Base-by-base conservation (phyloP, 2,329 filamentous ascomycete genomes). In the Fusarium sambucinum region DNA sequence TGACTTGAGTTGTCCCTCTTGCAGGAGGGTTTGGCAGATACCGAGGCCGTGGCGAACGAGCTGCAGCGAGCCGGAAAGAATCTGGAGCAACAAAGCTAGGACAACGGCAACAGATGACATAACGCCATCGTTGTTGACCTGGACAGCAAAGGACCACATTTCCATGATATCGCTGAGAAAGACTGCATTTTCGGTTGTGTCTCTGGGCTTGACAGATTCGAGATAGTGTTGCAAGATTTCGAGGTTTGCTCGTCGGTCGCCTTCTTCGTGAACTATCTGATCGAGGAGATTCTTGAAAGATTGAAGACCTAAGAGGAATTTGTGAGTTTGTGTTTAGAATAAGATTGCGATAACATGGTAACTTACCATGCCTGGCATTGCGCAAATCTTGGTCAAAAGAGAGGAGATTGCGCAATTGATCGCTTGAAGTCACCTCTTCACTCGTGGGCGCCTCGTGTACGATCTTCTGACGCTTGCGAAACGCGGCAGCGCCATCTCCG, bases 131-230 rank as follows among this genome's bases (percentile, higher is more conserved):
- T 94, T 91, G 75, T 92, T 93, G 69, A 89, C 88, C 76, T 92
- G 90, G 30, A 89, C 89, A 6, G 92, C 94, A 80, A 92, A 94
- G 47, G 89, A 89, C 95, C 95, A 98, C 61, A 90, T 93, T 73
- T 96, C 92, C 80, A 96, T 92, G 38, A 98, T 81, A 73, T 97
- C 93, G 3, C 86, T 81, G 30, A 98, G 86, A 71, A 90, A 93
- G 25, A 90, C 83, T 9, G 86, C 84, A 57, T 83, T 80, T 56
- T 82, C 78, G 45, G 77, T 75, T 54, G 77, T 75, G 53, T 82
- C 79, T 69, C 79, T 77, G 3, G 86, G 85, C 70, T 83, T 84
- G 55, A 85, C 80, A 10, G 82, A 79, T 45, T 88, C 83, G 48
- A 96, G 86, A 75, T 91, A 96, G 69, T 92, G 88, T 68, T 84